phyloP scores from a whole-genome alignment of 2,329 filamentous ascomycete genomes.

The Diaporthe vaccinii region DNA sequence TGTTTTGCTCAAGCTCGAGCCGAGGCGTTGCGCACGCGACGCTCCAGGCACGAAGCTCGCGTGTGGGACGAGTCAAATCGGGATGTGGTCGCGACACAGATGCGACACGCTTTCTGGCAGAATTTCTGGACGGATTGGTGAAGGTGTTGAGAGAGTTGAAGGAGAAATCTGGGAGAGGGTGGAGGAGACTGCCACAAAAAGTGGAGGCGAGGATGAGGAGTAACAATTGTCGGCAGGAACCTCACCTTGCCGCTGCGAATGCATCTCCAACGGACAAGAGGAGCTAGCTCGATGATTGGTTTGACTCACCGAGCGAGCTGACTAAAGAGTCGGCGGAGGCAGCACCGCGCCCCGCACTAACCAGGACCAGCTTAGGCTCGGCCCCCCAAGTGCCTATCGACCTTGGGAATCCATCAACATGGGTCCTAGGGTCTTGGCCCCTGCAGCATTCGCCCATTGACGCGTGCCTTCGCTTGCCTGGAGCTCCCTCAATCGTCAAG shows the following conservation, averaged over 20 bases:
- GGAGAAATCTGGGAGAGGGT: conserved; percentile 17
- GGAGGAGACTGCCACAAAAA: conserved; percentile 38
- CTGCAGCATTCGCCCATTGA: conserved; percentile 38
- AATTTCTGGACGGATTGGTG: not conserved
- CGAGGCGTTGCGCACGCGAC: conserved; percentile 29
- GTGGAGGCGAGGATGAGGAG: conserved; percentile 38
- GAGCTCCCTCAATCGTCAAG: conserved; percentile 52
- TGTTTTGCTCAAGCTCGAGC: conserved; percentile 17
- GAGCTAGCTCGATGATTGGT: conserved; percentile 22
- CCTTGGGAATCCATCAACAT: conserved; percentile 12
- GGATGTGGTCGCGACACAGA: conserved; percentile 30
- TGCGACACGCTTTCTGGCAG: conserved; percentile 36
- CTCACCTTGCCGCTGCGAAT: conserved; percentile 8
- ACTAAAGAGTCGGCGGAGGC: not conserved
- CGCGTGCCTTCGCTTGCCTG: conserved; percentile 57
- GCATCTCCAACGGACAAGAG: conserved; percentile 18
- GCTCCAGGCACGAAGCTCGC: conserved; percentile 7
- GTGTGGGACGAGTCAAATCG: not conserved
- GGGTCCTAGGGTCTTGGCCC: conserved; percentile 1
- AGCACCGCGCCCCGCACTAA: not conserved
- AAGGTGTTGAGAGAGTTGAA: conserved; percentile 21
- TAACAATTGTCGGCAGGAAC: conserved; percentile 22
- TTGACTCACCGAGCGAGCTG: not conserved
- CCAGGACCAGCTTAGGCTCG: not conserved
- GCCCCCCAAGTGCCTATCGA: not conserved